Evolutionary conservation across 2,329 filamentous ascomycete species (phyloP), one percentile per base, ranked within the genome.

Genomic region (Nothophaeocryptopus gaeumannii): DNA sequence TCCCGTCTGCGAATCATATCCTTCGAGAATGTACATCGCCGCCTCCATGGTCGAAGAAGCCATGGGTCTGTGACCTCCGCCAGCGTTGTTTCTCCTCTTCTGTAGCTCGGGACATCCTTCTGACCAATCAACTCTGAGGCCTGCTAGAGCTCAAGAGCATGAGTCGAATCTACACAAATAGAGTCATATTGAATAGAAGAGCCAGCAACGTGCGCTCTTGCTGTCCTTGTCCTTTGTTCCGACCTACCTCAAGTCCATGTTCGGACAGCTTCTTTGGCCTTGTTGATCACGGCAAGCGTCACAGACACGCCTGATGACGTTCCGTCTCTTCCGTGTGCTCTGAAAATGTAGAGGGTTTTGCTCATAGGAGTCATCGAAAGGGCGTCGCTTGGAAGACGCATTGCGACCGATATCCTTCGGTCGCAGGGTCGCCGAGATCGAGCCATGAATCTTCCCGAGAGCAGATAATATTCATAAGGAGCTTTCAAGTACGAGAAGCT

Each of bases 1-100:
- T 34, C n/a, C 20, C 35, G 45, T 40, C 45, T 14, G 16, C 49
- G 11, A 44, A 47, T 9, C 39, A 39, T 1, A 47, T 29, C 8
- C 31, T 38, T 8, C 13, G 16, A 9, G 44, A 34, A 5, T 13
- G 16, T 11, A 39, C 11, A 2, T 35, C 34, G 11, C 29, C 32
- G n/a, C 47, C 49, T 1, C 44, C 49, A 15, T 46, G 49, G 20
- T 47, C 44, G 16, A 47, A 51, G 10, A 34, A 51, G 44, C 49
- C 49, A 29, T 51, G 15, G 5, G 39, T 51, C 29, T 41, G 39
- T 20, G 44, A 39, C 14, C 30, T 39, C 11, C 38, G 29, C n/a
- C 49, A 26, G 13, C 34, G 44, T 10, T 34, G 49, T 29, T 29
- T 9, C 10, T 47, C 37, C 9, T 20, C 15, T 29, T 44, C 38